Evolutionary conservation across 2,329 filamentous ascomycete species (phyloP), one percentile per base, ranked within the genome.

Genomic region (Lasiodiplodia gonubiensis): DNA sequence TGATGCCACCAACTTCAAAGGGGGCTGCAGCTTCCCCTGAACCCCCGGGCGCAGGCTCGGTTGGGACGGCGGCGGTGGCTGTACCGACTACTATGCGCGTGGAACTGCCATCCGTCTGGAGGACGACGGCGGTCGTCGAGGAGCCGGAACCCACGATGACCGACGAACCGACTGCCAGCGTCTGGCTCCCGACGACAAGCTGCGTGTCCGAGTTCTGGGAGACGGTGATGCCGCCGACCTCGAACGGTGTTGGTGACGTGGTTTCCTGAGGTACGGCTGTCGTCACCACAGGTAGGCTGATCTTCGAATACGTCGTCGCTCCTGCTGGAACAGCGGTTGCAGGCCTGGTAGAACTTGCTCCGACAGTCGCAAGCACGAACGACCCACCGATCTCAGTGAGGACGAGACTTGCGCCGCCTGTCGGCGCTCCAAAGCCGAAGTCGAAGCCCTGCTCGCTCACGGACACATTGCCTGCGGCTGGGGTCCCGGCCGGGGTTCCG

Each of bases 121-220:
- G 61, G 14, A 42, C 21, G 14, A 64, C 49, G 33, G 33, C 49
- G 10, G 61, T 64, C 21, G 61, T 64, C 11, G 61, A 64, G 11
- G 33, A 39, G 18, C 61, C 61, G 61, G 61, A 42, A 16, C 61
- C 61, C 12, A 64, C 21, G 11, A 64, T 46, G 49, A 64, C 27
- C 25, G 61, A 54, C 12, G 61, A 64, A 18, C 75, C 75, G 33
- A 71, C 71, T 12, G 75, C 74, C 12, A 77, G 71, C 5, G 64
- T 66, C 23, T 57, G 52, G 42, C 53, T 55, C 12, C 33, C 52
- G n/a, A 59, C 33, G 4, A 66, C 42, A 1, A 57, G 37, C 27
- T 49, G 39, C 21, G 64, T 49, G 16, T 42, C 64, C 11, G 53
- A 59, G 42, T 66, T 59, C 46, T 33, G 52, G 11, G 52, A 49